phyloP scores from a whole-genome alignment of 176 grass and related monocot species.

The Oryza punctata region DNA sequence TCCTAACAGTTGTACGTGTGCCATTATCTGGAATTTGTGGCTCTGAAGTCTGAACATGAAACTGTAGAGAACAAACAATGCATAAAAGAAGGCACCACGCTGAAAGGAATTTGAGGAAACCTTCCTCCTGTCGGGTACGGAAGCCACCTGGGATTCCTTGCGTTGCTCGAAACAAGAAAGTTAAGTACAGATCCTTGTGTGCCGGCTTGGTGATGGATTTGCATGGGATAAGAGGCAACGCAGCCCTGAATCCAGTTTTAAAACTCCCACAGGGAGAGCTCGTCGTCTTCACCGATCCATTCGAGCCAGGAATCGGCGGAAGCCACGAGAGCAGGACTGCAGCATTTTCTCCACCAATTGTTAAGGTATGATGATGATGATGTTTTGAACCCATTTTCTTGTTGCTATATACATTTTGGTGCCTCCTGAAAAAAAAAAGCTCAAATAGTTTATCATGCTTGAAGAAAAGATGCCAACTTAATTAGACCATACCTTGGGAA shows the following conservation, averaged over 20 bases:
- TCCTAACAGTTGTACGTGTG: too few species aligned
- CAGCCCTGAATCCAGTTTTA: neutral
- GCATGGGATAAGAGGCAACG: constrained; percentile 29
- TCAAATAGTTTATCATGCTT: too few species aligned
- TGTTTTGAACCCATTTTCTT: neutral
- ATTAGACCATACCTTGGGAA: neutral
- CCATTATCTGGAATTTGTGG: too few species aligned
- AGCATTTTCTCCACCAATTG: neutral
- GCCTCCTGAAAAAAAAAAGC: too few species aligned
- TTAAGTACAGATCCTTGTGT: constrained; percentile 43
- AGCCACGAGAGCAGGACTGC: neutral
- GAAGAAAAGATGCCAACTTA: too few species aligned
- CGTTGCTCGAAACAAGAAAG: constrained; percentile 43
- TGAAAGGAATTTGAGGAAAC: neutral
- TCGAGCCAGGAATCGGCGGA: neutral
- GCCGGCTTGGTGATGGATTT: neutral
- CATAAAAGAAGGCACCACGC: neutral
- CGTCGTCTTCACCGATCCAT: constrained; percentile 22
- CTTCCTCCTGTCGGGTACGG: constrained; percentile 15
- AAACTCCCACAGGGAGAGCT: neutral
- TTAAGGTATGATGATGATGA: constrained; percentile 29
- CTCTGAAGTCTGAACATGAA: neutral
- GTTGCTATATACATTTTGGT: neutral
- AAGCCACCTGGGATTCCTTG: constrained; percentile 40
- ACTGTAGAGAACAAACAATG: neutral